phyloP scores from a whole-genome alignment of 768 basidiomycete species.

The Daedaleopsis nitida region DNA sequence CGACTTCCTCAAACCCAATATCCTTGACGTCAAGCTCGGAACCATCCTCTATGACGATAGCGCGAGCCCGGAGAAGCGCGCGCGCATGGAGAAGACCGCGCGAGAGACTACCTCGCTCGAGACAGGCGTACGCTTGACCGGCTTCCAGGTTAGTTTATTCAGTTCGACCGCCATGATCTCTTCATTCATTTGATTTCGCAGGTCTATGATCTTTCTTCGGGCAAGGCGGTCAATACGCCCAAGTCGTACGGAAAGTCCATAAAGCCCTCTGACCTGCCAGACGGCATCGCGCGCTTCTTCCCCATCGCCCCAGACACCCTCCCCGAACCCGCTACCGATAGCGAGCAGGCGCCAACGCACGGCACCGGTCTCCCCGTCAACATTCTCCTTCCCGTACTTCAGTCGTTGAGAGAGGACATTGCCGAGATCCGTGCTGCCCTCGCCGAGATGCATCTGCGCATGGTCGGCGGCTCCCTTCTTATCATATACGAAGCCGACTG shows the following conservation, averaged over 20 bases:
- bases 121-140: slow-evolving; percentile 83
- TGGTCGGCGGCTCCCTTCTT: slow-evolving; percentile 82
- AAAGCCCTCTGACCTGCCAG: slow-evolving; percentile 63
- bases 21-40: slow-evolving; percentile 93
- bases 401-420: slow-evolving; percentile 53
- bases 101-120: slow-evolving; percentile 68
- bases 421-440: slow-evolving; percentile 53
- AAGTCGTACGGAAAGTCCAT: slow-evolving; percentile 82
- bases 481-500: slow-evolving; percentile 77
- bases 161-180: background rate
- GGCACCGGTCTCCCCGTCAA: slow-evolving; percentile 56
- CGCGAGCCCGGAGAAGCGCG: slow-evolving; percentile 70
- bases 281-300: slow-evolving; percentile 83
- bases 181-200: slow-evolving; percentile 29
- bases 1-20: slow-evolving; percentile 76
- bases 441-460: slow-evolving; percentile 62
- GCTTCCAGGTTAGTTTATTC: slow-evolving; percentile 71
- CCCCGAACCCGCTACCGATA: slow-evolving; percentile 5
- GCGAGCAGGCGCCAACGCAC: slow-evolving; percentile 20
- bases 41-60: slow-evolving; percentile 79
- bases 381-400: slow-evolving; percentile 59
- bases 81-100: slow-evolving; percentile 75
- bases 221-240: slow-evolving; percentile 60
- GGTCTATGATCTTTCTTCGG: slow-evolving; percentile 71
- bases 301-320: slow-evolving; percentile 38